Conservation (phyloP, 441 rosid genomes). For the Hura crepitans region DNA sequence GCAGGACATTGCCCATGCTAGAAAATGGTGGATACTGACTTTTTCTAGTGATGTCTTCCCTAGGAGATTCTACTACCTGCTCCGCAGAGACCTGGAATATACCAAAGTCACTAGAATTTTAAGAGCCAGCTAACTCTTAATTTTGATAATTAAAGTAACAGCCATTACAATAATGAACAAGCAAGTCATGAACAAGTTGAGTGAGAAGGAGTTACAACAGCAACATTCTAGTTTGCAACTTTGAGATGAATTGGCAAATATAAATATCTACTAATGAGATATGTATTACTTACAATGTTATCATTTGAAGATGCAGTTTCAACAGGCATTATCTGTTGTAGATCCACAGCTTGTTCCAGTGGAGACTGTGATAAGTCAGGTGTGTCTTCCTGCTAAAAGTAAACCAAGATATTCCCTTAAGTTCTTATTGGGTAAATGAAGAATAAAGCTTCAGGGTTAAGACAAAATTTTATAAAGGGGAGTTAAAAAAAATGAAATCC, state of each 20-base stretch:
- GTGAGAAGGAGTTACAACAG: background rate
- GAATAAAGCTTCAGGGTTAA: background rate
- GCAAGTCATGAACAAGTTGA: background rate
- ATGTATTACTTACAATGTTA: constrained; percentile 31
- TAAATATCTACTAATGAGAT: background rate
- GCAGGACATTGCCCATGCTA: constrained; percentile 31
- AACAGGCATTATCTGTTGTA: constrained; percentile 30
- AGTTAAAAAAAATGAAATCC: background rate
- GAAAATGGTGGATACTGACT: constrained; percentile 32
- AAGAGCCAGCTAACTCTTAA: constrained; percentile 18
- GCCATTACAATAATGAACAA: constrained; percentile 3
- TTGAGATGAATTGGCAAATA: background rate
- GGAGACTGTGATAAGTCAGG: constrained; percentile 32
- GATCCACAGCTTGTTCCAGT: constrained; percentile 32
- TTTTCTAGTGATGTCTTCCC: constrained; percentile 22
- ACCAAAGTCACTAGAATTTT: constrained; percentile 19
- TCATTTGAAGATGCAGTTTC: constrained; percentile 30
- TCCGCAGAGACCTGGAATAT: constrained; percentile 44
- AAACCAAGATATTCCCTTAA: background rate
- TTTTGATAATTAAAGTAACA: constrained; percentile 12
- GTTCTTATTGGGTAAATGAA: background rate
- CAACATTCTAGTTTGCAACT: constrained; percentile 6
- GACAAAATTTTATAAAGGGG: background rate
- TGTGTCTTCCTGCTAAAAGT: constrained; percentile 37
- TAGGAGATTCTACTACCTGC: constrained; percentile 33